These are phyloP conservation scores for Coriaria nepalensis DNA, from an alignment of 306 rosid species.

Conservation along the genomic window DNA sequence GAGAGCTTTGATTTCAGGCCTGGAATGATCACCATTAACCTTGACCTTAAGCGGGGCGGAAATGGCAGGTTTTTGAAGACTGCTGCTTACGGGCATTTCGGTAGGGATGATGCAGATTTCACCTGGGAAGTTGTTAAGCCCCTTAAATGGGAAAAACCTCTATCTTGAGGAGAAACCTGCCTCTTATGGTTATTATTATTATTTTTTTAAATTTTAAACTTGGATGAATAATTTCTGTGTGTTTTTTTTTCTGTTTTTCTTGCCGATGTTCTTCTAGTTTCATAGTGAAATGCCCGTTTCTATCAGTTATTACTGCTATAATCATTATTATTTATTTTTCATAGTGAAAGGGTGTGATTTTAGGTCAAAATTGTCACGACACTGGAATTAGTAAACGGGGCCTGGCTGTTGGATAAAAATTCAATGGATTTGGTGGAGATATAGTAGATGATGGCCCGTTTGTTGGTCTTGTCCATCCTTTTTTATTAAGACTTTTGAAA, in stretches of 20 bases:
- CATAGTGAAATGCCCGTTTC: slow-evolving; percentile 11
- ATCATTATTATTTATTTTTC: not conserved
- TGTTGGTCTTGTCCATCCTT: too few relatives aligned
- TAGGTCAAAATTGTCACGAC: too few relatives aligned
- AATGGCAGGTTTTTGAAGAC: slow-evolving; percentile 77
- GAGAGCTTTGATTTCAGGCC: slow-evolving; percentile 95
- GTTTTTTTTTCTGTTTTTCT: not conserved
- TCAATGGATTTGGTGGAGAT: too few relatives aligned
- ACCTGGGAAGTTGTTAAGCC: slow-evolving; percentile 99
- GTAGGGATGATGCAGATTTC: slow-evolving; percentile 95
- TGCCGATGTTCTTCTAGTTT: slow-evolving; percentile 20
- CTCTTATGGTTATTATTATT: too few relatives aligned
- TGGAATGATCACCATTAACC: slow-evolving; percentile 90
- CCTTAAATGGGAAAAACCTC: slow-evolving; percentile 94
- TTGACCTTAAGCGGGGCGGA: slow-evolving; percentile 93
- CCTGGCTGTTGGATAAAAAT: too few relatives aligned
- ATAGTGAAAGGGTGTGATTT: too few relatives aligned
- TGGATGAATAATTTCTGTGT: slow-evolving; percentile 48
- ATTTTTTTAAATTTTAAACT: not conserved
- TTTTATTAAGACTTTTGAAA: too few relatives aligned
- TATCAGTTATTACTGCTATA: too few relatives aligned
- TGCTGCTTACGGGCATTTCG: slow-evolving; percentile 98
- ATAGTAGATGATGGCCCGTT: too few relatives aligned
- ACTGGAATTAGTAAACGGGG: too few relatives aligned
- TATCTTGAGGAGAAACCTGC: slow-evolving; percentile 24